Base-by-base conservation (phyloP, 78 protist genomes). In the Cavenderia fasciculata region DNA sequence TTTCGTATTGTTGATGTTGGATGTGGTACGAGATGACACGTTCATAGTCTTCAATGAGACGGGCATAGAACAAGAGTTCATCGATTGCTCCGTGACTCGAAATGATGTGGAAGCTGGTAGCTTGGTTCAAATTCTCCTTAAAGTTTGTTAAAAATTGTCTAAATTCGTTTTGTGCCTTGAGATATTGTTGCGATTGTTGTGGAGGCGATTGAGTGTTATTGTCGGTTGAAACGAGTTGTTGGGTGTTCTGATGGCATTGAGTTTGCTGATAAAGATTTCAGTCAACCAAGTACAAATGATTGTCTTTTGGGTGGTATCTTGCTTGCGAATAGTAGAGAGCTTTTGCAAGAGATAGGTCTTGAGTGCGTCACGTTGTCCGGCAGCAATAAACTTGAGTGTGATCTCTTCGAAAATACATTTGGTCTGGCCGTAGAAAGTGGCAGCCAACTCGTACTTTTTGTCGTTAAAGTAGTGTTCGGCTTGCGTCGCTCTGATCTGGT, bases 51-150 rank as follows among this genome's bases (percentile, higher is more conserved):
- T 86, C 94, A 36, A 82, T 88, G 31, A 92, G 59, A 36, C 46
- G 59, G 1, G 98, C 98, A 66, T 77, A 97, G 79, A 36, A 93
- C 23, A 97, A 63, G 47, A 95, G 19, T 27, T 94, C 98, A 19
- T 95, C 97, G 34, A 95, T 70, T 6, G 94, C 87, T 18, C 98
- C 99, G 72, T 96, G 97, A 69, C 94, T 73, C 61, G 87, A 44
- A 36, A 97, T 96, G 44, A 96, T 94, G 33, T 94, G 62, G 90
- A 78, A 97, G 7, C 94, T 87, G 25, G 97, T 97, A 2, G 86
- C 66, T 18, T 46, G 87, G 14, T 96, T 74, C 27, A 94, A 74
- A n/a, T 43, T 44, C 14, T 85, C 82, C 76, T 63, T 57, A 63
- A 79, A 66, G 65, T 93, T 54, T 29, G n/a, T 56, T 34, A 85